Evolutionary conservation across 2,329 filamentous ascomycete genomes (phyloP), one percentile per base, ranked within the genome.

Genomic region (Chaetomium globosum): DNA sequence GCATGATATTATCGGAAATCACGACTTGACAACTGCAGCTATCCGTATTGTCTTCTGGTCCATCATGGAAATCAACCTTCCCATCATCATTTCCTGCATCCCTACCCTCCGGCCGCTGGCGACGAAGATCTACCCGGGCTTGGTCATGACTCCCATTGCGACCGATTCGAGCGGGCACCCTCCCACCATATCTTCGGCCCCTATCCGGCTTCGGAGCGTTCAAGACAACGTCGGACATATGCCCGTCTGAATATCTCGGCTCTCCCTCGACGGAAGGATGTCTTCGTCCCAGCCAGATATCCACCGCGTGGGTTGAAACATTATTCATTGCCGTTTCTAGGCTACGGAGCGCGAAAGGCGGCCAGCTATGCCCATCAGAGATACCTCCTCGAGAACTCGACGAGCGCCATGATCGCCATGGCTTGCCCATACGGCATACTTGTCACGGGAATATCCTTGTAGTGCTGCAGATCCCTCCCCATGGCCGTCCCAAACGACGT

Each of bases 351-450:
- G 7, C 13, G 16, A 43, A 19, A 6, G 5, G 13, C 3, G 5
- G 39, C 39, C 16, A 16, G 39, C 19, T 19, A 43, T 55, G 4
- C 33, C 33, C 12, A 9, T 58, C 39, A 70, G 31, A 79, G 76
- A 54, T 84, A 89, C 36, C 82, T 82, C 56, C 89, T 81, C 75
- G 91, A 74, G 71, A 89, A 90, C 77, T 94, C 91, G 0, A 89
- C 89, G 68, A 93, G 75, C 0, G 89, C 87, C 87, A 93, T 92
- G 68, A 93, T 92, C 0, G 89, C 90, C 90, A 93, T 93, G 0
- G 90, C 89, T 75, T 93, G 91, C 0, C 91, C 91, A 71, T 93
- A 93, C 7, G 90, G 91, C 91, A 93, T 94, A 71, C 88, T 89
- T 2, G 91, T 94, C 67, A 88, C 77, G 1, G 87, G 83, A 65